Evolutionary conservation across 805 yeast genomes (phyloP).

Genomic region (Starmerella davenportii): DNA sequence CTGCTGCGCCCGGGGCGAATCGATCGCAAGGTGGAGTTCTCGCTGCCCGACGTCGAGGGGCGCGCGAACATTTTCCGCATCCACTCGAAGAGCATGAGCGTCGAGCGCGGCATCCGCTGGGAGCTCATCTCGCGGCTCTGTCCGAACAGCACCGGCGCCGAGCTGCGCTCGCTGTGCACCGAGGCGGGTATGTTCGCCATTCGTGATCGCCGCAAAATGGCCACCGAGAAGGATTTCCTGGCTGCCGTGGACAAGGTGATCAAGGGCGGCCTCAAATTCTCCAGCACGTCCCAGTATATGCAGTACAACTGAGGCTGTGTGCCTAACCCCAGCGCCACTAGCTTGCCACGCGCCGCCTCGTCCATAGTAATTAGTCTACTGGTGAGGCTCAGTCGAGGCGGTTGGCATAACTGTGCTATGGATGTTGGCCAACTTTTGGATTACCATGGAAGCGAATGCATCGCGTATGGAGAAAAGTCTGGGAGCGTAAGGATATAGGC

Average conservation of each 20-base stretch:
- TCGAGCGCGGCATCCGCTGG: slow-evolving; percentile 96
- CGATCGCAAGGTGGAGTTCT: slow-evolving; percentile 94
- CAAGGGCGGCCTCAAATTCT: slow-evolving; percentile 94
- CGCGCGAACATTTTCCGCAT: slow-evolving; percentile 94
- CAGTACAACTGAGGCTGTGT: slow-evolving; percentile 96
- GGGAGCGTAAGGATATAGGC: no score
- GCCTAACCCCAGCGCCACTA: no score
- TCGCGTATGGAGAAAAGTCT: no score
- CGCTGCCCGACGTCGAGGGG: slow-evolving; percentile 92
- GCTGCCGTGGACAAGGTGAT: slow-evolving; percentile 97
- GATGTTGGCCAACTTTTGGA: no score
- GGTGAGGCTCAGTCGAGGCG: no score
- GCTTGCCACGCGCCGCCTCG: no score
- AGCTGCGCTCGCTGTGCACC: slow-evolving; percentile 92
- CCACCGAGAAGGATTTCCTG: slow-evolving; percentile 92
- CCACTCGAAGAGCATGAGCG: slow-evolving; percentile 94
- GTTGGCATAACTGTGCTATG: no score
- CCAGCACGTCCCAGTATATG: slow-evolving; percentile 95
- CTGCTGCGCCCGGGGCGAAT: slow-evolving; percentile 95
- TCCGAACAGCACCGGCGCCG: slow-evolving; percentile 98
- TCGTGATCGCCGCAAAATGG: slow-evolving; percentile 94
- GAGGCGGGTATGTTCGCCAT: slow-evolving; percentile 99
- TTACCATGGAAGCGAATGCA: no score
- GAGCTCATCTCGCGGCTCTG: slow-evolving; percentile 92
- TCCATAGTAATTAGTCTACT: no score